phyloP scores from a whole-genome alignment of 192 early-diverging fungal genomes.

The Umbelopsis sp. region DNA sequence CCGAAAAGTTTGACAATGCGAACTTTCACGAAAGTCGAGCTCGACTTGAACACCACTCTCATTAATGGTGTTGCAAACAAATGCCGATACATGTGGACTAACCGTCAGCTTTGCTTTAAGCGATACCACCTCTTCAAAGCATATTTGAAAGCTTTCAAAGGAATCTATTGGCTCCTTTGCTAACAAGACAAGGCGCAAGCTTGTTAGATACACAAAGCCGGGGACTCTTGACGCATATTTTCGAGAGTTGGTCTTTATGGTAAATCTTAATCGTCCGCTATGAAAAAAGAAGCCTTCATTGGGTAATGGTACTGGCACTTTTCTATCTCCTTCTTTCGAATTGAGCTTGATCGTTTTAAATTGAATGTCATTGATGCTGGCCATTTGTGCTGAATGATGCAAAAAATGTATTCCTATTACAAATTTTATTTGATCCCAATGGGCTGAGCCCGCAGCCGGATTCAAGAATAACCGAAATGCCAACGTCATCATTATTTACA shows the following conservation, averaged over 20 bases:
- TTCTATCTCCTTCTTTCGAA: neutral
- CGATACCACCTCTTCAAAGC: neutral
- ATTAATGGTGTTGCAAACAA: neutral
- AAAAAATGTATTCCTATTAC: no score
- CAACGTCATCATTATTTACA: no score
- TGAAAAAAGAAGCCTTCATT: conserved; percentile 16
- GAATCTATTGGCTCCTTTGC: neutral
- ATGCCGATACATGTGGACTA: neutral
- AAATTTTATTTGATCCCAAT: no score
- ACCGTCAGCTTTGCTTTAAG: neutral
- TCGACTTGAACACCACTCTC: neutral
- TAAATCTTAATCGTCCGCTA: neutral
- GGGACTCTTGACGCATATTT: neutral
- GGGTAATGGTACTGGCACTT: neutral
- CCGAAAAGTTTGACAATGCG: neutral
- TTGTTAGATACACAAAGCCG: conserved; percentile 2
- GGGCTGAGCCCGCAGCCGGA: no score
- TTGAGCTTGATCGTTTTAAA: neutral
- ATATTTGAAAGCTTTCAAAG: neutral
- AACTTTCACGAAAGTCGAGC: neutral
- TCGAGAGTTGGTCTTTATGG: neutral
- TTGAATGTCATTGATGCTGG: neutral
- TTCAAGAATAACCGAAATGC: no score
- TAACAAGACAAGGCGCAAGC: neutral
- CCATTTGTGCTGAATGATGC: neutral